Percentiles rank a stretch among this genome's conserved stretches.
These are phyloP conservation scores for Fusarium compactum DNA, from an alignment of 2,329 filamentous ascomycete genomes.

Conservation along the genomic window DNA sequence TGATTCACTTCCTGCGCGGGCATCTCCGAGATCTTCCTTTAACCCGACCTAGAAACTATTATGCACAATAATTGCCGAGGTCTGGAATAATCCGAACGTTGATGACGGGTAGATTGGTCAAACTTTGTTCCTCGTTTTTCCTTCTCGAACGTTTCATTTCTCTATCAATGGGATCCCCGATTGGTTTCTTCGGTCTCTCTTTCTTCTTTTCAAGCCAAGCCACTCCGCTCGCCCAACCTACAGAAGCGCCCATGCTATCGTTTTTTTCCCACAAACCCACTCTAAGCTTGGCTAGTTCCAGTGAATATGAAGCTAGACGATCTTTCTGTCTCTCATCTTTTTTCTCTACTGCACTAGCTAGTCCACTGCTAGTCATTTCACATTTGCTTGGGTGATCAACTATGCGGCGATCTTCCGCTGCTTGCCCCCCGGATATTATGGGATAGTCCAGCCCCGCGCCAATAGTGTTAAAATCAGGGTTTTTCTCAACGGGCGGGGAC, in stretches of 20 bases:
- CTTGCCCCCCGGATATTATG: not conserved
- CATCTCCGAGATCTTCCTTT: slow-evolving; percentile 26
- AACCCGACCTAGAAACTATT: not conserved
- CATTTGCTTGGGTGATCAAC: not conserved
- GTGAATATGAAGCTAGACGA: not conserved
- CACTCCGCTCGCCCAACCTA: not conserved
- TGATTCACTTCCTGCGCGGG: not conserved
- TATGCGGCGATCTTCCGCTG: slow-evolving; percentile 4
- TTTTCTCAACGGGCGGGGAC: not conserved
- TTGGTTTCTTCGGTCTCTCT: not conserved
- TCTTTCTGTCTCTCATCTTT: not conserved
- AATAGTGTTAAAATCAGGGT: not conserved
- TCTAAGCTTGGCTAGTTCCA: not conserved
- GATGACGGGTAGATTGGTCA: not conserved
- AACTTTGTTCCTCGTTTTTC: not conserved
- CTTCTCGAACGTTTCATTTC: not conserved
- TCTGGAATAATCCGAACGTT: not conserved
- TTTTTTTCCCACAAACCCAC: not conserved
- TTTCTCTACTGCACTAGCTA: not conserved
- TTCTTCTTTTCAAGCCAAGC: not conserved
- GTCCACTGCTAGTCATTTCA: not conserved
- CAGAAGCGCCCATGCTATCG: not conserved
- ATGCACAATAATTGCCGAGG: not conserved
- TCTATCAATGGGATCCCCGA: not conserved
- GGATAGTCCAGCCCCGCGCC: not conserved